Percentiles rank a stretch among this genome's conserved stretches.
These are phyloP conservation scores for Silene coronaria DNA, from an alignment of 179 eudicot species.

Conservation along the genomic window DNA sequence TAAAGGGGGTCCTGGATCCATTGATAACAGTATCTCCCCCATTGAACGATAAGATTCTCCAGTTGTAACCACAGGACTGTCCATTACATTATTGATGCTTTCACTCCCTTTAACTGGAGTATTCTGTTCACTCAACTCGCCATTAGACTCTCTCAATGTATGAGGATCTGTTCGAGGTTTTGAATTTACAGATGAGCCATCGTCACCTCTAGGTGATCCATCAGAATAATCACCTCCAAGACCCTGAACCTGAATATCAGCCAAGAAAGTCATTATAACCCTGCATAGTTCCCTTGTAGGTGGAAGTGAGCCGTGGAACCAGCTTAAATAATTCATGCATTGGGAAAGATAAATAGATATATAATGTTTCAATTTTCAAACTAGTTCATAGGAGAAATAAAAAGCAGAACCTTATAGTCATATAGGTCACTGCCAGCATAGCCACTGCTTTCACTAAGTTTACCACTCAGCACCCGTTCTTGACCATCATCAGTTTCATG, in stretches of 20 bases:
- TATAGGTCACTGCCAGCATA: conserved; percentile 90
- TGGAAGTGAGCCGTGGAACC: too few species aligned
- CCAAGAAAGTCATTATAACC: conserved; percentile 6
- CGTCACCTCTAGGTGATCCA: conserved; percentile 47
- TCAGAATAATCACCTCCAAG: conserved; percentile 71
- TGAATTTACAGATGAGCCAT: conserved; percentile 39
- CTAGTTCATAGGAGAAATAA: not conserved
- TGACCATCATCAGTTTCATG: conserved; percentile 69
- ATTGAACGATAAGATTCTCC: conserved; percentile 62
- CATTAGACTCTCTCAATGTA: conserved; percentile 34
- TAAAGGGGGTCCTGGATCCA: conserved; percentile 74
- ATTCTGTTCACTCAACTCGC: conserved; percentile 39
- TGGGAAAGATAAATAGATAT: not conserved
- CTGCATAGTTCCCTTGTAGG: not conserved
- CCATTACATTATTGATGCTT: conserved; percentile 31
- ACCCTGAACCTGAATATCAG: conserved; percentile 36
- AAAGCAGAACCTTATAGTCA: conserved; percentile 64
- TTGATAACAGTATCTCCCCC: conserved; percentile 77
- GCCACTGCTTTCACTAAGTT: conserved; percentile 90
- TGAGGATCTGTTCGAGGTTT: conserved; percentile 41
- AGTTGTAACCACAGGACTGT: conserved; percentile 34
- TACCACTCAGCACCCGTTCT: conserved; percentile 83
- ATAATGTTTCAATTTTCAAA: not conserved
- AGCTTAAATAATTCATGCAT: not conserved
- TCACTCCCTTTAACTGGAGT: conserved; percentile 37